Evolutionary conservation across 176 grass and related monocot species (phyloP).

Genomic region (Juncus inflexus): DNA sequence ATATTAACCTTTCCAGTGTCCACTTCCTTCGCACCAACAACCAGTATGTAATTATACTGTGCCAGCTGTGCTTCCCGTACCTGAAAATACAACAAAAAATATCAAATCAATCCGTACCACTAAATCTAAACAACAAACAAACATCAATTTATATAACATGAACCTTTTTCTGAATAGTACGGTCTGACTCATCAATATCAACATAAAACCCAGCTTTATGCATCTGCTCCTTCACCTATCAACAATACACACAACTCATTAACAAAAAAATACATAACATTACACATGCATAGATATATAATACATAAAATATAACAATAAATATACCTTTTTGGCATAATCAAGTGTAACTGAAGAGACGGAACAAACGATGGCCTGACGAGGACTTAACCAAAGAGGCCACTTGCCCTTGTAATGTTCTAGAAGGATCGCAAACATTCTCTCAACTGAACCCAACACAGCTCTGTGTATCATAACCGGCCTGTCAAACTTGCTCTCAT

Average conservation of each 20-base stretch:
- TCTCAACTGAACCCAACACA: slow-evolving; percentile 92
- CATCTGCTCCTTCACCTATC: slow-evolving; percentile 62
- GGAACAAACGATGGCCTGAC: slow-evolving; percentile 89
- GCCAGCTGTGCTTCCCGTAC: slow-evolving; percentile 82
- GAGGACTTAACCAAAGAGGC: slow-evolving; percentile 97
- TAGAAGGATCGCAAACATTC: slow-evolving; percentile 97
- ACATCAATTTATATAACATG: neutral
- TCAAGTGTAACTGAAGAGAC: slow-evolving; percentile 56
- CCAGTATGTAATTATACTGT: slow-evolving; percentile 97
- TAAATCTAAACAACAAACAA: slow-evolving; percentile 2
- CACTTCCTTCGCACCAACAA: slow-evolving; percentile 83
- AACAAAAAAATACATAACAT: neutral
- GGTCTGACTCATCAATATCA: slow-evolving; percentile 70
- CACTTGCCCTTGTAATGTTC: slow-evolving; percentile 99
- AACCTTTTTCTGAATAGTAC: slow-evolving; percentile 99
- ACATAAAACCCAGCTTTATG: slow-evolving; percentile 72
- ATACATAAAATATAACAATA: too few relatives aligned
- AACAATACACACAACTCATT: too few relatives aligned
- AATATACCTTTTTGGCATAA: slow-evolving; percentile 70
- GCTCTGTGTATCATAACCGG: slow-evolving; percentile 98
- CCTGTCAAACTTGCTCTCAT: slow-evolving; percentile 91
- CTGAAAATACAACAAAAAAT: slow-evolving; percentile 35
- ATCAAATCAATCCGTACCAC: slow-evolving; percentile 14
- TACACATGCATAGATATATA: neutral
- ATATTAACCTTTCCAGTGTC: slow-evolving; percentile 52